phyloP scores from a whole-genome alignment of 1,284 basidiomycete species.

The Irpex rosettiformis region DNA sequence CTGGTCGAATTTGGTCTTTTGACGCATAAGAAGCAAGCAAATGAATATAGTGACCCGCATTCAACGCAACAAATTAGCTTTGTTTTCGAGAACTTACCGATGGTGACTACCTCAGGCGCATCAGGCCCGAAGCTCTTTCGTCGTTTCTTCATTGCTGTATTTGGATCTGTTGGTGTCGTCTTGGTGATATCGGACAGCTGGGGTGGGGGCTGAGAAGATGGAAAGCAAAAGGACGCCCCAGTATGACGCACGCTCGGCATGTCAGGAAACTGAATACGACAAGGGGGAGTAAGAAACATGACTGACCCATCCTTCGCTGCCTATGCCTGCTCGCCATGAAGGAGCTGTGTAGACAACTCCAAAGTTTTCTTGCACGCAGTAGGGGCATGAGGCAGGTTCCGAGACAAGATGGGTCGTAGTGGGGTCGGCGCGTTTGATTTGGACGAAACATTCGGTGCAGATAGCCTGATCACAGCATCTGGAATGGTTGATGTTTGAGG shows the following conservation, averaged over 20 bases:
- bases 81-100: conserved; percentile 52
- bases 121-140: conserved; percentile 77
- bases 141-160: conserved; percentile 62
- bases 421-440: conserved; percentile 95
- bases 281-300: conserved; percentile 5
- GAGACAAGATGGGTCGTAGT: conserved; percentile 90
- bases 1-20: conserved; percentile 87
- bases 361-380: conserved; percentile 96
- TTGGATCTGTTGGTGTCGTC: conserved; percentile 14
- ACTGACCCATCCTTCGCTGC: conserved; percentile 64
- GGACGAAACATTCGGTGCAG: conserved; percentile 99
- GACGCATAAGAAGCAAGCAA: conserved; percentile 1
- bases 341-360: conserved; percentile 90
- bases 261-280: not conserved
- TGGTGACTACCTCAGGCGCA: conserved; percentile 87
- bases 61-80: too few relatives aligned
- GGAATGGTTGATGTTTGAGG: conserved; percentile 93
- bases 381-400: conserved; percentile 94
- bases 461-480: conserved; percentile 98
- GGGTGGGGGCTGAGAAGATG: conserved; percentile 29
- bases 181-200: conserved; percentile 48
- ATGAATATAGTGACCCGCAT: conserved; percentile 5
- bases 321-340: conserved; percentile 71
- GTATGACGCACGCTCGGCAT: not conserved
- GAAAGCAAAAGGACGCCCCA: not conserved